Base-by-base conservation (phyloP, 2,329 filamentous ascomycete species). In the Pseudomassariella vexata region DNA sequence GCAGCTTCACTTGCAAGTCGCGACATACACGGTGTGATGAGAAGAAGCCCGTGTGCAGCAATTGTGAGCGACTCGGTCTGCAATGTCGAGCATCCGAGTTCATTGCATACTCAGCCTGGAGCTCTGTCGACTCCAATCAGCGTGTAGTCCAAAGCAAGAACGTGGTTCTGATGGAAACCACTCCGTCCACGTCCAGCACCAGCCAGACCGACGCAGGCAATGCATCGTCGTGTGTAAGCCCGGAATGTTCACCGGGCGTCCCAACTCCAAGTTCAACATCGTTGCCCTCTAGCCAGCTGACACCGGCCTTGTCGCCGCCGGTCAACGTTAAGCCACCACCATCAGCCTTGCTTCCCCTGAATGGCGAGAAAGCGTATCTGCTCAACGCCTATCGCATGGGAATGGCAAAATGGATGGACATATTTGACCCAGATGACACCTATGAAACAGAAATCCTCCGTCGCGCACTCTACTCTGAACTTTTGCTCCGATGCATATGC, bases 341-440 rank as follows among this genome's bases (percentile, higher is more conserved):
- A n/a, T 36, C 34, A 4, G 14, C 28, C 3, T 36, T 28, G 34
- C 18, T 17, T 19, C 26, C 23, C 9, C 10, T 37, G 14, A 34
- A 15, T 15, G 19, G 15, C 9, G 35, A 37, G 18, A 21, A 24
- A 3, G 35, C 27, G 14, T 25, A 37, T 20, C 20, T 37, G 19
- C 16, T 37, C 9, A 10, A 24, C 17, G 17, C 25, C 5, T 37
- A 33, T 25, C 6, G 9, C 9, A 34, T 30, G 9, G 24, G 35
- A 7, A 15, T 37, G 5, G 35, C 35, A 18, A 34, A 29, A 7
- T 37, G 35, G 35, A 37, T 37, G 35, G 35, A 37, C 24, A 19
- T 37, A 7, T 37, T 37, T 16, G 35, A 37, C 30, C 35, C 28
- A 12, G 14, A 5, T 19, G 14, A 25, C 11, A 12, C 35, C 24